A percentile compares a stretch with the other conserved stretches of the same genome.
These are phyloP conservation scores for Podila verticillata DNA, from an alignment of 192 early-diverging fungal species.

Conservation along the genomic window DNA sequence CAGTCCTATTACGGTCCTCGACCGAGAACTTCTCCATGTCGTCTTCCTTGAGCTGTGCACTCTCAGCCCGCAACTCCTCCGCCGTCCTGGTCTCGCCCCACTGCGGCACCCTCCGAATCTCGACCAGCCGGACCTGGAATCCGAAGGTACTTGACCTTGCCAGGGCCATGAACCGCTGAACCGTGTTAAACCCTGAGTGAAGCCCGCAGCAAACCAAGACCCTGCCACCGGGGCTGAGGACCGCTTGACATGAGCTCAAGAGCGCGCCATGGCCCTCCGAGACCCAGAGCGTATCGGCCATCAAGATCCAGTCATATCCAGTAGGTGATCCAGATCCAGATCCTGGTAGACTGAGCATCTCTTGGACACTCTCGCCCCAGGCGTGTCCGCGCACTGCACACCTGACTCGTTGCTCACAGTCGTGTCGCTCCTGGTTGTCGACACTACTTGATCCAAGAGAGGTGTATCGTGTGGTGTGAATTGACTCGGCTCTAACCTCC, in stretches of 20 bases:
- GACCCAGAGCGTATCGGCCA: conserved; percentile 46
- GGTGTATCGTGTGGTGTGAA: neutral
- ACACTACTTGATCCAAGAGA: neutral
- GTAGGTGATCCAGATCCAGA: neutral
- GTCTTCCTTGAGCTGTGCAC: conserved; percentile 19
- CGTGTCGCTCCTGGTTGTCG: neutral
- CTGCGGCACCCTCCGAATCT: conserved; percentile 24
- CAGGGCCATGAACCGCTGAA: conserved; percentile 31
- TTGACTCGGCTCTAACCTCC: neutral
- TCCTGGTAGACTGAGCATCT: conserved; percentile 23
- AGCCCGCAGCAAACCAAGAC: conserved; percentile 43
- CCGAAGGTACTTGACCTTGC: conserved; percentile 15
- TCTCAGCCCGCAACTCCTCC: conserved; percentile 31
- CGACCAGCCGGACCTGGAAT: conserved; percentile 13
- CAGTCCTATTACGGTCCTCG: conserved; percentile 39
- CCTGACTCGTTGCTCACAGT: conserved; percentile 17
- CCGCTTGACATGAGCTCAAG: conserved; percentile 19
- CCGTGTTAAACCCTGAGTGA: conserved; percentile 29
- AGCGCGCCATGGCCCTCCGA: conserved; percentile 33
- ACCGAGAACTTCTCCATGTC: conserved; percentile 29
- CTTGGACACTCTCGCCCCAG: conserved; percentile 36
- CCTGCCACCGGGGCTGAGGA: conserved; percentile 19
- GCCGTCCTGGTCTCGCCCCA: conserved; percentile 29
- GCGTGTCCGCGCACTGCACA: conserved; percentile 47
- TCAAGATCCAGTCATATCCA: conserved; percentile 36